These are phyloP conservation scores for Neonectria coccinea DNA, from an alignment of 2,329 filamentous ascomycete species.

Conservation along the genomic window DNA sequence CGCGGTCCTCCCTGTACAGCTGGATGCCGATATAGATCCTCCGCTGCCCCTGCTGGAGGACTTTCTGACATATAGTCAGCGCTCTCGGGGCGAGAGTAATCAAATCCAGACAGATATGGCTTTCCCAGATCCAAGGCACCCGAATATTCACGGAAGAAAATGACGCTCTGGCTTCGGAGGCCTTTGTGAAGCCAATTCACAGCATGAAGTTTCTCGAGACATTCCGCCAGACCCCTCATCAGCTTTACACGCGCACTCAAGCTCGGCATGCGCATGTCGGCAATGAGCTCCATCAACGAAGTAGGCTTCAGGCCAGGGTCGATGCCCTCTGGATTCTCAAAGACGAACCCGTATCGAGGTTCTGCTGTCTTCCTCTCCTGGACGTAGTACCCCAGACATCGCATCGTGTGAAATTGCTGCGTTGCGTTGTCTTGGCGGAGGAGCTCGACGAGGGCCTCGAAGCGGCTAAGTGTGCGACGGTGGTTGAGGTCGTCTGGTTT, in stretches of 20 bases:
- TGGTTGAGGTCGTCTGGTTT: not conserved
- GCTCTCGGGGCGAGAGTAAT: constrained; percentile 11
- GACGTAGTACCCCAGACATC: constrained; percentile 7
- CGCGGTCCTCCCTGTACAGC: constrained; percentile 10
- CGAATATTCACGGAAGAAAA: constrained; percentile 5
- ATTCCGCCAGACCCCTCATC: constrained; percentile 5
- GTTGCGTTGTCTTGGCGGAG: not conserved
- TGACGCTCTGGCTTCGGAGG: constrained; percentile 10
- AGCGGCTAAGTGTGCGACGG: constrained; percentile 1
- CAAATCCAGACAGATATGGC: constrained; percentile 10
- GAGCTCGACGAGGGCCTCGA: constrained; percentile 10
- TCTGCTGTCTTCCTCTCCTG: not conserved
- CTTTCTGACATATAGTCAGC: constrained; percentile 1
- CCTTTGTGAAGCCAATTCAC: constrained; percentile 20
- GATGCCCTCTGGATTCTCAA: not conserved
- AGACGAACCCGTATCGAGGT: constrained; percentile 3
- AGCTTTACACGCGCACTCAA: constrained; percentile 5
- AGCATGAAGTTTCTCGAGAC: constrained; percentile 7
- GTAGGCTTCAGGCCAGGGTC: constrained; percentile 1
- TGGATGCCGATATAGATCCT: constrained; percentile 17
- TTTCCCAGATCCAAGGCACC: constrained; percentile 1
- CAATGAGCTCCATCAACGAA: not conserved
- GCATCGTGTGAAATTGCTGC: constrained; percentile 2
- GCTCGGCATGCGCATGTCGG: not conserved
- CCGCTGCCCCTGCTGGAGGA: not conserved